Evolutionary conservation across 768 basidiomycete genomes (phyloP).

Genomic region (Xanthoconium purpureum): DNA sequence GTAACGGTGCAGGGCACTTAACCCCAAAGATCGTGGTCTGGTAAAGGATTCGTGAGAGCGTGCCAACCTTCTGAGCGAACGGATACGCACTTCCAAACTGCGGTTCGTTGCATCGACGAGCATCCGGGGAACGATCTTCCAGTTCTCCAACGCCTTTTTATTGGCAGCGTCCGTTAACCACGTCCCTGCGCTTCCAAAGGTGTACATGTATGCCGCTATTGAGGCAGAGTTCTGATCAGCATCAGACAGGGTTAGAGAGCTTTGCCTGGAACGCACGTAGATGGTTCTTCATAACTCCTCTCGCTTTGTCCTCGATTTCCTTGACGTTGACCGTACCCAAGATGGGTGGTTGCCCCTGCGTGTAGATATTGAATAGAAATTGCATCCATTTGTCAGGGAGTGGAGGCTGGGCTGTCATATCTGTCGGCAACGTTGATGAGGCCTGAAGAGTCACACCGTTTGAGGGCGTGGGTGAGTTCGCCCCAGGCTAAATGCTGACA

Average conservation of each 20-base stretch:
- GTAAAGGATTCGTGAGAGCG: background rate
- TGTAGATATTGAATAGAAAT: slow-evolving; percentile 24
- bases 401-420: slow-evolving; percentile 19
- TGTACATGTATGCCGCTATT: slow-evolving; percentile 70
- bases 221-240: background rate
- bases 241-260: background rate
- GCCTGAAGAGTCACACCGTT: background rate
- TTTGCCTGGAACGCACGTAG: slow-evolving; percentile 39
- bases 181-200: slow-evolving; percentile 73
- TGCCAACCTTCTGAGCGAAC: too few species aligned
- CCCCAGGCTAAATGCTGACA: too few species aligned
- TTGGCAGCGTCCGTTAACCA: slow-evolving; percentile 67
- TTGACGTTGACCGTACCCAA: slow-evolving; percentile 61
- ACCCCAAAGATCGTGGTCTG: slow-evolving; percentile 73
- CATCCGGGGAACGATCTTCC: slow-evolving; percentile 80
- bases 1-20: slow-evolving; percentile 55
- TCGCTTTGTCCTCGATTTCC: slow-evolving; percentile 65
- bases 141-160: slow-evolving; percentile 57
- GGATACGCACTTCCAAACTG: slow-evolving; percentile 50
- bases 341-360: slow-evolving; percentile 14
- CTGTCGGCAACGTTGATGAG: too few species aligned
- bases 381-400: slow-evolving; percentile 28
- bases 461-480: background rate
- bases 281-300: slow-evolving; percentile 57
- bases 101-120: slow-evolving; percentile 58